Evolutionary conservation across 2,329 filamentous ascomycete genomes (phyloP), one percentile per base, ranked within the genome.

Genomic region (Penicillium sp.): DNA sequence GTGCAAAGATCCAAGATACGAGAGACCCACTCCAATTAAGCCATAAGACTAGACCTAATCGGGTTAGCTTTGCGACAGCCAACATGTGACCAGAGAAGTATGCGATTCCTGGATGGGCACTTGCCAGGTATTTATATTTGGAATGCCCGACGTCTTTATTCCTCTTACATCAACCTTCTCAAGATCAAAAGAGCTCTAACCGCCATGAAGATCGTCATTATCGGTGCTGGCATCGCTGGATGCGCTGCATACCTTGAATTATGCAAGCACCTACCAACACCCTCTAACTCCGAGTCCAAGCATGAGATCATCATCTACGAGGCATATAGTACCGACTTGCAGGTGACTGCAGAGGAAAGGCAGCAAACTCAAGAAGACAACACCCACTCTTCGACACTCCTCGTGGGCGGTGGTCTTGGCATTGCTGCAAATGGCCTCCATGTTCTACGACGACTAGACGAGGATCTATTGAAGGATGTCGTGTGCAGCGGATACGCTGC

Each of bases 141-240:
- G 47, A 27, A 16, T 47, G 6, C 14, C 14, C 37, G 35, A 4
- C 27, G 14, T 35, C 19, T 19, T 39, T 35, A 3, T 2, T 31
- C 14, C 1, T 47, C 40, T 19, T 5, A 13, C 43, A 13, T 35
- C 7, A 24, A 50, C 13, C 22, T 18, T 35, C 11, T 50, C 9
- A 18, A 22, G n/a, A 14, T 6, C 10, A 19, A 35, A 2, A 31
- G 31, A 31, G 31, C 31, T 31, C 5, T n/a, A 31, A 31, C 2
- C 14, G 6, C 35, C 31, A 78, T 79, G 77, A 78, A 77, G 59
- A 77, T 80, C 39, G 67, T 74, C 22, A 78, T 80, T 14, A 67
- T 80, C 39, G 78, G 78, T n/a, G 77, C 68, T 14, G 78, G 77
- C 35, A 78, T 80, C 58, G 69, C 70, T 50, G 78, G 77, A 27